Percentiles rank a stretch among this genome's conserved stretches.
These are phyloP conservation scores for Ophiostoma novo-ulmi DNA, from an alignment of 2,329 filamentous ascomycete species.

Conservation along the genomic window DNA sequence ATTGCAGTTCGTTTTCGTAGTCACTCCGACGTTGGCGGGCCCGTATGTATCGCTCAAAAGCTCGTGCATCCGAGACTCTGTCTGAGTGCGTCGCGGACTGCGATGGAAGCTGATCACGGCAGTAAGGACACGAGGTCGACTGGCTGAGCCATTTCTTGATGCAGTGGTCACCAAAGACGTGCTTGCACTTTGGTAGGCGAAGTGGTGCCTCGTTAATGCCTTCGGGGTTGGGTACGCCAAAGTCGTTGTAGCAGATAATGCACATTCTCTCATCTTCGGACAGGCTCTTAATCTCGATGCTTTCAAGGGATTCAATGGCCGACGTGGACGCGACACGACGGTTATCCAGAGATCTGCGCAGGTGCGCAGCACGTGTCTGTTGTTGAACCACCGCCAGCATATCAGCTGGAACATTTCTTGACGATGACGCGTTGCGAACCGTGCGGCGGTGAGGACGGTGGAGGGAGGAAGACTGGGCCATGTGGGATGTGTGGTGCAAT, in stretches of 20 bases:
- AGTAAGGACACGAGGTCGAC: slow-evolving; percentile 59
- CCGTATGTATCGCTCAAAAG: not conserved
- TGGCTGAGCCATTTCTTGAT: slow-evolving; percentile 62
- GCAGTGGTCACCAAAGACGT: slow-evolving; percentile 59
- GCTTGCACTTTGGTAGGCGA: slow-evolving; percentile 57
- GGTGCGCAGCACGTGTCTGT: not conserved
- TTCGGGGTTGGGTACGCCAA: slow-evolving; percentile 42
- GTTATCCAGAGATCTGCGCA: not conserved
- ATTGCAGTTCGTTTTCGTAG: not conserved
- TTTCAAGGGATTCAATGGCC: slow-evolving; percentile 45
- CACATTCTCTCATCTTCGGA: slow-evolving; percentile 46
- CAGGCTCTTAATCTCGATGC: slow-evolving; percentile 43
- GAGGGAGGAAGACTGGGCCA: not conserved
- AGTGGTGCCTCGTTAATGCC: slow-evolving; percentile 53
- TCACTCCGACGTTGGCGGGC: not conserved
- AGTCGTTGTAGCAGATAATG: slow-evolving; percentile 29
- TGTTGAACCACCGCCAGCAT: not conserved
- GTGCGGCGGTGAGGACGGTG: not conserved
- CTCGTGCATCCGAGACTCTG: not conserved
- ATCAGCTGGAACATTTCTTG: not conserved
- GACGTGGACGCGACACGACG: slow-evolving; percentile 26
- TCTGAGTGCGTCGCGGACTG: not conserved
- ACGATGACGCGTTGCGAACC: not conserved
- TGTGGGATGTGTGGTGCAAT: not conserved
- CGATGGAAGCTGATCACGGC: slow-evolving; percentile 54